phyloP scores from a whole-genome alignment of 352 stramenopile genomes.

The Phytophthora agathidicida region DNA sequence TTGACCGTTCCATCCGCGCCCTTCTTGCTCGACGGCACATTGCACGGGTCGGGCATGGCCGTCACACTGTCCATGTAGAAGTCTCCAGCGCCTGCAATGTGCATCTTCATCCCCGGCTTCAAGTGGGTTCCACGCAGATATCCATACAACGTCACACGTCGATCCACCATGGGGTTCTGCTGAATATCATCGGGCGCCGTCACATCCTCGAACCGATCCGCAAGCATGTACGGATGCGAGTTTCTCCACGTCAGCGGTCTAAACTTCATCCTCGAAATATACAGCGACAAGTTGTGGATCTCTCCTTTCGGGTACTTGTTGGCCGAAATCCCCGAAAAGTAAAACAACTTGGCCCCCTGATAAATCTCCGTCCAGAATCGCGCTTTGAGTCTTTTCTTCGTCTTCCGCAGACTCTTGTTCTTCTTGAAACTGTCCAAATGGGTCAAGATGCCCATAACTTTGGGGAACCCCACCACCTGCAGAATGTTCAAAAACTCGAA shows the following conservation, averaged over 20 bases:
- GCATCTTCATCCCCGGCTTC: slow-evolving; percentile 96
- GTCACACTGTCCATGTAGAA: slow-evolving; percentile 96
- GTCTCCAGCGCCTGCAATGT: slow-evolving; percentile 98
- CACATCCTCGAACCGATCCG: slow-evolving; percentile 98
- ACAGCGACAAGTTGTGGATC: slow-evolving; percentile 97
- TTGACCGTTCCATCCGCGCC: slow-evolving; percentile 56
- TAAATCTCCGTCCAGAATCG: slow-evolving; percentile 99
- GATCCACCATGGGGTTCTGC: slow-evolving; percentile 92
- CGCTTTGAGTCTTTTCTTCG: slow-evolving; percentile 98
- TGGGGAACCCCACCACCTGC: slow-evolving; percentile 92
- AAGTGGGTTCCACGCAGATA: slow-evolving; percentile 99
- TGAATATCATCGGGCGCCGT: slow-evolving; percentile 95
- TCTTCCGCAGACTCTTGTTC: slow-evolving; percentile 97
- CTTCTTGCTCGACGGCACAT: slow-evolving; percentile 82
- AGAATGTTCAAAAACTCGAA: slow-evolving; percentile 99
- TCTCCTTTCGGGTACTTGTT: slow-evolving; percentile 99
- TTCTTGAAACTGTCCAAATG: slow-evolving; percentile 99
- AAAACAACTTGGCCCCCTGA: slow-evolving; percentile 95
- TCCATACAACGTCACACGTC: slow-evolving; percentile 97
- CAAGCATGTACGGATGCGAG: slow-evolving; percentile 99
- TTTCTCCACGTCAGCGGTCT: slow-evolving; percentile 98
- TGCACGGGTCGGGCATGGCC: slow-evolving; percentile 97
- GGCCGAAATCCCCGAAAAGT: slow-evolving; percentile 97
- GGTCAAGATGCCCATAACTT: slow-evolving; percentile 99
- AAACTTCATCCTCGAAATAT: slow-evolving; percentile 98